phyloP scores from a whole-genome alignment of 83 land plant genomes.

The Picea abies region DNA sequence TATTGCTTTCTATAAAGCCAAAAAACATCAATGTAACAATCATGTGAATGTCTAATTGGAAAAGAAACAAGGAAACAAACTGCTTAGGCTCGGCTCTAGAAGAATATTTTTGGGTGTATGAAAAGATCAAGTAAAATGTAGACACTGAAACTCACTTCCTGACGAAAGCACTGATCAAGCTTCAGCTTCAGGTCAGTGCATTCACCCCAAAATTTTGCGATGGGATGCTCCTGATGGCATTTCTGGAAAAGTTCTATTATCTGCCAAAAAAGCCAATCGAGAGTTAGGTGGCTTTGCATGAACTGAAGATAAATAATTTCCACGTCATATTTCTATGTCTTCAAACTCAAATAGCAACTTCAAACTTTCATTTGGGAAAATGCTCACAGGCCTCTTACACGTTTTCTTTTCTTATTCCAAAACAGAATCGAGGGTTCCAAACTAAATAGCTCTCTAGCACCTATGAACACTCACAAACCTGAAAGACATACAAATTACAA shows the following conservation, averaged over 20 bases:
- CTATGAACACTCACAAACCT: not conserved
- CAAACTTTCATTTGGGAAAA: not conserved
- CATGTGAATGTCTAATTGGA: not conserved
- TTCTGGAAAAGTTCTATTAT: constrained; percentile 77
- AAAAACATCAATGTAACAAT: not conserved
- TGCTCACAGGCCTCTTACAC: not conserved
- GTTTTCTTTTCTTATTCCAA: constrained; percentile 1
- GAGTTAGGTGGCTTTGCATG: not conserved
- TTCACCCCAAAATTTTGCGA: constrained; percentile 79
- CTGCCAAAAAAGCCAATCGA: constrained; percentile 29
- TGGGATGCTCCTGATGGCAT: constrained; percentile 88
- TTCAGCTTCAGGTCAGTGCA: constrained; percentile 81
- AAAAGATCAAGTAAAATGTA: not conserved
- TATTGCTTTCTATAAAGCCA: constrained; percentile 65
- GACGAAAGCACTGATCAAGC: constrained; percentile 83
- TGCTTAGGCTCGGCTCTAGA: not conserved
- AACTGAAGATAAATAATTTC: not conserved
- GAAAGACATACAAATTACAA: not conserved
- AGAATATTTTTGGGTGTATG: not conserved
- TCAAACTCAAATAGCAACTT: not conserved
- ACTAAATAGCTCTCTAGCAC: not conserved
- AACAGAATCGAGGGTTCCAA: not conserved
- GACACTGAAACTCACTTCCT: constrained; percentile 55
- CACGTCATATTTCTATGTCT: not conserved
- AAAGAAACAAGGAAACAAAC: not conserved